These are phyloP conservation scores for Trichoderma asperellum DNA, from an alignment of 2,329 filamentous ascomycete genomes.

Conservation along the genomic window DNA sequence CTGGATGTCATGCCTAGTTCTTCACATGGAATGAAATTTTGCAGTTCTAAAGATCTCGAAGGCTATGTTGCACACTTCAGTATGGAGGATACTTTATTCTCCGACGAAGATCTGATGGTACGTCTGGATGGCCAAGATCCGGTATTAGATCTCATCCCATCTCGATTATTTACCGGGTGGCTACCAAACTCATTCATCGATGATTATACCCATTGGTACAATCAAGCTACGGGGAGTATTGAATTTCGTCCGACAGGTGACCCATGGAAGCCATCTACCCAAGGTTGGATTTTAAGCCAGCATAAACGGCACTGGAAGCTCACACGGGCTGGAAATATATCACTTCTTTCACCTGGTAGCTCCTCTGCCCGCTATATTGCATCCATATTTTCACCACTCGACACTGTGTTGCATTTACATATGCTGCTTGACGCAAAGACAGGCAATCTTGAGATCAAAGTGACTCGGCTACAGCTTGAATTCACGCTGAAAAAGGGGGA, in stretches of 20 bases:
- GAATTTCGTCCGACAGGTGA: constrained; percentile 39
- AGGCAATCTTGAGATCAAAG: constrained; percentile 42
- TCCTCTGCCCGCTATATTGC: not conserved
- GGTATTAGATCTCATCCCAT: constrained; percentile 41
- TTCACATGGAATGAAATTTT: constrained; percentile 47
- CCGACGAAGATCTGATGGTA: constrained; percentile 37
- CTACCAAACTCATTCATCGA: constrained; percentile 47
- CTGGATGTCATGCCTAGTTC: constrained; percentile 51
- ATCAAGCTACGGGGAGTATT: constrained; percentile 35
- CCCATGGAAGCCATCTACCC: constrained; percentile 36
- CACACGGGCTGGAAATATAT: not conserved
- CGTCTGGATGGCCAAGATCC: constrained; percentile 26
- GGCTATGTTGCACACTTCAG: constrained; percentile 46
- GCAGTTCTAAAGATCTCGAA: constrained; percentile 38
- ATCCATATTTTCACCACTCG: not conserved
- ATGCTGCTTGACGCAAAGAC: not conserved
- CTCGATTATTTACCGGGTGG: constrained; percentile 33
- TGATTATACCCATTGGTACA: constrained; percentile 52
- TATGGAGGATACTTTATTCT: constrained; percentile 11
- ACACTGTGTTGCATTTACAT: not conserved
- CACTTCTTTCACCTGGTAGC: not conserved
- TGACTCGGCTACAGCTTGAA: constrained; percentile 53
- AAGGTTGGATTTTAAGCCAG: not conserved
- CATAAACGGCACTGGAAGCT: not conserved
- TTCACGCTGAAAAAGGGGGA: constrained; percentile 46